Base-by-base conservation (phyloP, 2,329 filamentous ascomycete genomes). In the Blumeria hordei region DNA sequence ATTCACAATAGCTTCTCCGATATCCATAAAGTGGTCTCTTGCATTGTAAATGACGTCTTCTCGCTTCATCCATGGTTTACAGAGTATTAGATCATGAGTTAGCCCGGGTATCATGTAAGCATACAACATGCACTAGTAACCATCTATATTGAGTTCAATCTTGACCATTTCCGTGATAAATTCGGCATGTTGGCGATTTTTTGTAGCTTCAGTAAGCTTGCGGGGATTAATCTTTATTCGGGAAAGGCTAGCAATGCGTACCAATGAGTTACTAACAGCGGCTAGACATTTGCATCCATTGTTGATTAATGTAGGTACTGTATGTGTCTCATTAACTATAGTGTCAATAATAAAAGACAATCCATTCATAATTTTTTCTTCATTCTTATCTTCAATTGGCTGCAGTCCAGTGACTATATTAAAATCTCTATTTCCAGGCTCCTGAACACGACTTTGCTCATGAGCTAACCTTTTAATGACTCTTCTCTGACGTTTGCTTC, bases 121-220 rank as follows among this genome's bases (percentile, higher is more conserved):
- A 14, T 53, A 53, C 12, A 53, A 11, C 3, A 6, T 53, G 28
- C 41, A 32, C 33, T 53, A 14, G 12, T 53, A 53, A 6, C 50
- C 50, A 32, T 53, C 50, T 21, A 53, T 39, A 28, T 53, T n/a
- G 28, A 53, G 9, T 53, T 53, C 50, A 8, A 53, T 39, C 39
- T 12, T 53, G 6, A 21, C 41, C 34, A 53, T 53, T n/a, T 53
- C 34, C n/a, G 50, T 53, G 4, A 11, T 53, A 8, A 21, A 18
- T 39, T 39, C 35, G 1, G 4, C 6, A 10, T 16, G n/a, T n/a
- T 39, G 28, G 14, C 21, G 34, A 11, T 8, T 53, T 5, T 21
- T 39, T 7, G 35, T 53, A 10, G 50, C 34, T 53, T 53, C 35
- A 18, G 50, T 21, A 28, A 53, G 50, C 8, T 53, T 53, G n/a